Evolutionary conservation across 768 basidiomycete genomes (phyloP), one percentile per base, ranked within the genome.

Genomic region (Suillus placidus): DNA sequence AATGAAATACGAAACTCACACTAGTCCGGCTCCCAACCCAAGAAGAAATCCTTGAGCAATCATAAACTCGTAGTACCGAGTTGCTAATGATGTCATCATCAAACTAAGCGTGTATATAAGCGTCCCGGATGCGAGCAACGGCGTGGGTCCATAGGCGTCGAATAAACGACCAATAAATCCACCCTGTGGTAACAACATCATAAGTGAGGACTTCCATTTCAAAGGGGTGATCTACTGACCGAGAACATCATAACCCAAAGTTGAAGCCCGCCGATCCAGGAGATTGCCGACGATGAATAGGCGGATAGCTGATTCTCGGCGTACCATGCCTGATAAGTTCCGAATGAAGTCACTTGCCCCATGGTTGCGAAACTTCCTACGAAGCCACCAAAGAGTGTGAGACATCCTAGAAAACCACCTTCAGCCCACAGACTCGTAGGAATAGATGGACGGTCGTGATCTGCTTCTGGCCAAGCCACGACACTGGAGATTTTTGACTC

Each of bases 251-350:
- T 86, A 14, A 85, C 73, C 81, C 84, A 88, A 4, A 88, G 79
- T 68, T 88, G 88, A 55, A 88, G 65, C 1, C 85, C 84, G 5
- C 87, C 87, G 64, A 88, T 87, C 84, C 86, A 87, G 1, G 86
- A 84, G 47, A 88, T 85, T 16, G 82, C 82, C n/a, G 84, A 84
- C 6, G 85, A 79, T 23, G 83, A 70, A 34, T 83, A 68, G 66
- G 79, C 70, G 35, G 72, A 71, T 10, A 89, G 77, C 69, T 88
- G 85, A 73, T 89, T 83, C 18, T 75, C 74, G 8, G 79, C 74
- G 65, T 89, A 89, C 83, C 84, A 88, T 14, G 85, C 74, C 70
- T 88, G 85, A 73, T 84, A 89, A 45, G 85, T 87, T 32, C 88
- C 88, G 70, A 88, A 89, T 63, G 87, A 82, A 66, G 81, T 87